Conservation (phyloP, 495 filamentous ascomycete species). For the Aspergillus ellipticus region DNA sequence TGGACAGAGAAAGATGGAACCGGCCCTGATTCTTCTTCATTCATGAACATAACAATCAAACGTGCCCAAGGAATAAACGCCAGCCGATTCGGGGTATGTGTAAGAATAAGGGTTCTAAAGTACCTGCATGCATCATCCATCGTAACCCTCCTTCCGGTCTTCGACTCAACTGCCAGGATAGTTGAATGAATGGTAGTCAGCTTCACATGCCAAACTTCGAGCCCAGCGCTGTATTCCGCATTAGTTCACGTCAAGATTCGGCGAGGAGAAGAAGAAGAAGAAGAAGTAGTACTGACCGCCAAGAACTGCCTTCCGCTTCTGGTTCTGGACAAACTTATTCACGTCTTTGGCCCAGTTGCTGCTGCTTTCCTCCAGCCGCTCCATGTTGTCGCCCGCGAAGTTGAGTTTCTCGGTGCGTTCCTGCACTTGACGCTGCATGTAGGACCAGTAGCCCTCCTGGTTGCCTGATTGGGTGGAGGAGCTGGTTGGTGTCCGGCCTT, state of each 20-base stretch:
- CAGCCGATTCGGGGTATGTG: neutral
- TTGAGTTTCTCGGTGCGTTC: constrained; percentile 85
- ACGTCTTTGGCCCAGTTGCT: constrained; percentile 82
- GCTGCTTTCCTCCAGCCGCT: constrained; percentile 72
- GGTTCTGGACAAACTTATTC: constrained; percentile 74
- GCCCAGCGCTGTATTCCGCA: neutral
- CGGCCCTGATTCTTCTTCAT: too few relatives aligned
- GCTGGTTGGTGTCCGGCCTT: constrained; percentile 26
- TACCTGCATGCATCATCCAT: neutral
- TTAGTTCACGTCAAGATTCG: neutral
- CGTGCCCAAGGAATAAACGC: neutral
- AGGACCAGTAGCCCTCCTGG: constrained; percentile 62
- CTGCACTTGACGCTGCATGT: constrained; percentile 76
- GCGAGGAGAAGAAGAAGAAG: constrained; percentile 13
- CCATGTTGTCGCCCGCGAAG: constrained; percentile 79
- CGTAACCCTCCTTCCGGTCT: neutral
- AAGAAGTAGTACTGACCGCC: constrained; percentile 44
- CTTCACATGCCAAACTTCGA: neutral
- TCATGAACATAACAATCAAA: too few relatives aligned
- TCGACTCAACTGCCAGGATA: too few relatives aligned
- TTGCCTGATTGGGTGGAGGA: constrained; percentile 21
- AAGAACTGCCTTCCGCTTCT: constrained; percentile 79
- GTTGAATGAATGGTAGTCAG: neutral
- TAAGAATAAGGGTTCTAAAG: neutral
- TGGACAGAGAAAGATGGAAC: too few relatives aligned